Evolutionary conservation across 768 basidiomycete genomes (phyloP).

Genomic region (Lepiota brunneoincarnata): DNA sequence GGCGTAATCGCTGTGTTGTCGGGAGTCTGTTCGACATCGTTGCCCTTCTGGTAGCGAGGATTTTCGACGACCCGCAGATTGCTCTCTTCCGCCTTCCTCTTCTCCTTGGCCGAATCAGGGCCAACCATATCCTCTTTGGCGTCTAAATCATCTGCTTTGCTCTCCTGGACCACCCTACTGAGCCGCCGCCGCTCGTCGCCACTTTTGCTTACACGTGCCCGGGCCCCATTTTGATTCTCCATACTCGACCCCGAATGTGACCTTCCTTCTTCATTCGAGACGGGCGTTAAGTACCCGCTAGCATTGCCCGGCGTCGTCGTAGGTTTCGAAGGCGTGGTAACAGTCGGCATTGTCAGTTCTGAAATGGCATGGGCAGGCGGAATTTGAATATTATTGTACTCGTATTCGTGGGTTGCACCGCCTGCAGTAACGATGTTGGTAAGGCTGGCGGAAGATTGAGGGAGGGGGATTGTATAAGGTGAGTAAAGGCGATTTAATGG

Average conservation of each 20-base stretch:
- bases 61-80: constrained; percentile 54
- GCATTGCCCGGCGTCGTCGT: not conserved
- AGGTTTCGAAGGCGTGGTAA: not conserved
- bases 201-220: not conserved
- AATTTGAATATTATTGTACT: not conserved
- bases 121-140: constrained; percentile 19
- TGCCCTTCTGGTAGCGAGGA: constrained; percentile 37
- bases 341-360: constrained; percentile 2
- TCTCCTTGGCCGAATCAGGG: constrained; percentile 32
- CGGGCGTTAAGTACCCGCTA: constrained; percentile 11
- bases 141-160: constrained; percentile 8
- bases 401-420: not conserved
- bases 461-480: not conserved
- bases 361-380: constrained; percentile 9
- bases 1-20: not conserved
- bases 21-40: not conserved
- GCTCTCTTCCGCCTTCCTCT: constrained; percentile 23
- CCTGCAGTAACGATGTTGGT: not conserved
- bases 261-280: constrained; percentile 11
- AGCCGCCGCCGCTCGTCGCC: not conserved
- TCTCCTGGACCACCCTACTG: constrained; percentile 1
- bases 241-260: not conserved
- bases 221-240: not conserved
- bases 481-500: not conserved
- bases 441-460: not conserved